Evolutionary conservation across 176 grass and related monocot genomes (phyloP).

Genomic region (Cenchrus purpureus): DNA sequence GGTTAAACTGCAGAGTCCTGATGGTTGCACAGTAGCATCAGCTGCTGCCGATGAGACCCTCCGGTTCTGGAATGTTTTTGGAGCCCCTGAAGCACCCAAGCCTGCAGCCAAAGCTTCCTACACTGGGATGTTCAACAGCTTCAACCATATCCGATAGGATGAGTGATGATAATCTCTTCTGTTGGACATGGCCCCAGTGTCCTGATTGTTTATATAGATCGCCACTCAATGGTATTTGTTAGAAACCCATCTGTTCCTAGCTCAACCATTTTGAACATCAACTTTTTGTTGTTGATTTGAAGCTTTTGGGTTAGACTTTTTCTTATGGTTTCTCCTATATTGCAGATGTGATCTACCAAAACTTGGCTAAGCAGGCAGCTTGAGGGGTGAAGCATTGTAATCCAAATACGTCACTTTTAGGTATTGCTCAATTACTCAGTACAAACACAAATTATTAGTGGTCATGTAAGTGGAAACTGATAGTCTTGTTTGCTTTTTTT

Average conservation of each 20-base stretch:
- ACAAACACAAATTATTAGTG: not conserved
- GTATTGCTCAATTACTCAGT: constrained; percentile 11
- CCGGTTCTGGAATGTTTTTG: constrained; percentile 78
- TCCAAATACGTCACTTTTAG: not conserved
- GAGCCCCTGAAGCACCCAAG: constrained; percentile 57
- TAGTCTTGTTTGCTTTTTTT: not conserved
- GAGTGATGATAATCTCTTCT: constrained; percentile 18
- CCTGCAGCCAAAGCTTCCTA: constrained; percentile 51
- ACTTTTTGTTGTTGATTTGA: constrained; percentile 3
- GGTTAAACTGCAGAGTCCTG: constrained; percentile 60
- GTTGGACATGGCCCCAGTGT: constrained; percentile 24
- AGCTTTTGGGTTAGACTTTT: not conserved
- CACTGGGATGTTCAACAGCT: constrained; percentile 64
- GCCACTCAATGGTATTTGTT: constrained; percentile 17
- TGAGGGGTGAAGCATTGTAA: not conserved
- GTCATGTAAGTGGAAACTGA: not conserved
- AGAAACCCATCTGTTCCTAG: not conserved
- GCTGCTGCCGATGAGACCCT: constrained; percentile 74
- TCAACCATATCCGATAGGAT: constrained; percentile 64
- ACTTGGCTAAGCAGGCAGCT: constrained; percentile 24
- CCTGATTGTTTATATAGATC: constrained; percentile 2
- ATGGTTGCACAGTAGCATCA: constrained; percentile 72
- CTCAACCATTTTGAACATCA: not conserved
- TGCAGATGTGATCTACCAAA: constrained; percentile 9
- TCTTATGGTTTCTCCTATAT: not conserved